Conservation (phyloP, 2,329 filamentous ascomycete genomes). For the Exophiala spinifera region DNA sequence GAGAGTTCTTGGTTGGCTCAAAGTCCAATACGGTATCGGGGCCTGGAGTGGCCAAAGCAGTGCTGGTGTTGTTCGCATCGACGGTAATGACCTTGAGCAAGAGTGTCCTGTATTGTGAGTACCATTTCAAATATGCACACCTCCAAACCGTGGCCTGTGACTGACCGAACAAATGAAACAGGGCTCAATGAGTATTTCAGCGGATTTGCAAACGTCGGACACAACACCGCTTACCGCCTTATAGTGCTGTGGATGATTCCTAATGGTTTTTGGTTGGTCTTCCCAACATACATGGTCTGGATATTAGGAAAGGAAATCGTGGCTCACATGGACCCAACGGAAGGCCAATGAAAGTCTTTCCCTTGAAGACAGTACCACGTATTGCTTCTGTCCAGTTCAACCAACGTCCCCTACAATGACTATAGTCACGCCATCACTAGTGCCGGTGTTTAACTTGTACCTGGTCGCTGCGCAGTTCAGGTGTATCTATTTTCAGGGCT, state of each 20-base stretch:
- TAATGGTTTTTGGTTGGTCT: slow-evolving; percentile 64
- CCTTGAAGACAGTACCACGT: too few relatives aligned
- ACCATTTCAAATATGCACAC: neutral
- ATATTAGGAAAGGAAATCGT: slow-evolving; percentile 60
- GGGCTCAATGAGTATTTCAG: slow-evolving; percentile 61
- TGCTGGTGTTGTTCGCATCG: slow-evolving; percentile 58
- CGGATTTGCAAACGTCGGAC: slow-evolving; percentile 59
- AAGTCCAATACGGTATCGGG: slow-evolving; percentile 27
- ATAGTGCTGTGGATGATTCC: slow-evolving; percentile 63
- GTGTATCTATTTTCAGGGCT: too few relatives aligned
- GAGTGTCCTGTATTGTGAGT: slow-evolving; percentile 64
- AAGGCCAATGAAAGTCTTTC: neutral
- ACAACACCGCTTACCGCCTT: slow-evolving; percentile 55
- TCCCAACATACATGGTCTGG: slow-evolving; percentile 62
- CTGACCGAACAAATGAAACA: slow-evolving; percentile 30
- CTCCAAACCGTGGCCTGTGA: neutral
- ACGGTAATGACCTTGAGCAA: slow-evolving; percentile 65
- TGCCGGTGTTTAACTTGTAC: too few relatives aligned
- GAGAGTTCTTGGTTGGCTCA: slow-evolving; percentile 28
- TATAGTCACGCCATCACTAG: too few relatives aligned
- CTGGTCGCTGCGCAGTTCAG: too few relatives aligned
- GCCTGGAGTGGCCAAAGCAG: slow-evolving; percentile 50
- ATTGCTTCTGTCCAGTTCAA: too few relatives aligned
- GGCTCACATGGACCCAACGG: slow-evolving; percentile 38
- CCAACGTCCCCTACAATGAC: too few relatives aligned